Evolutionary conservation across 140 eudicot species (phyloP).

Genomic region (Anethum foeniculum): DNA sequence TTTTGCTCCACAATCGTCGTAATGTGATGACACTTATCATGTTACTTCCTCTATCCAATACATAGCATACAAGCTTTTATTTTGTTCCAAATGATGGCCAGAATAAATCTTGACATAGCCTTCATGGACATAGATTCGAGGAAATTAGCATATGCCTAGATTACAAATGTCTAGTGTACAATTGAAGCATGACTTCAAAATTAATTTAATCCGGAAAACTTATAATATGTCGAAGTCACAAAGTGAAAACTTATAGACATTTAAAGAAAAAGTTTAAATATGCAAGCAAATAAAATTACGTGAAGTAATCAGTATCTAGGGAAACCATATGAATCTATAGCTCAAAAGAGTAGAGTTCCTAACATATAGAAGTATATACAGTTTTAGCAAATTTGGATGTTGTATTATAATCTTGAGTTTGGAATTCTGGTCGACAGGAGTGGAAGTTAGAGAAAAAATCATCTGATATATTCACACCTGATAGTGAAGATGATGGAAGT

Average conservation of each 20-base stretch:
- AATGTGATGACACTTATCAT: background rate
- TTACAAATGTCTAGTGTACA: background rate
- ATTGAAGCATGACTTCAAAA: background rate
- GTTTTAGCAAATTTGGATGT: background rate
- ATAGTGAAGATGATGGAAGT: conserved; percentile 13
- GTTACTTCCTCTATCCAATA: background rate
- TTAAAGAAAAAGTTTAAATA: background rate
- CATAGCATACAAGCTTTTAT: background rate
- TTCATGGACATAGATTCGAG: background rate
- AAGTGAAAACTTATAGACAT: background rate
- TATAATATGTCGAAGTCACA: background rate
- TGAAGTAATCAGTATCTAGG: background rate
- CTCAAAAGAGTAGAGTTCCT: background rate
- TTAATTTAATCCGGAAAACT: background rate
- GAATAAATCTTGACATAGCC: background rate
- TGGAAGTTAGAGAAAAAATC: conserved; percentile 43
- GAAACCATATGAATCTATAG: background rate
- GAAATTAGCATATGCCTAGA: background rate
- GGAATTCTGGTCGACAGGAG: conserved; percentile 25
- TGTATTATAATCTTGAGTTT: background rate
- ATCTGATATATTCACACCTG: conserved; percentile 35
- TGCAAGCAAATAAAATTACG: background rate
- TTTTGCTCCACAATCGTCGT: background rate
- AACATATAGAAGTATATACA: background rate
- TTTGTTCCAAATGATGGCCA: background rate